Percentiles rank a stretch among this genome's conserved stretches.
phyloP scores from a whole-genome alignment of 176 grass and related monocot species.

The Lolium perenne region DNA sequence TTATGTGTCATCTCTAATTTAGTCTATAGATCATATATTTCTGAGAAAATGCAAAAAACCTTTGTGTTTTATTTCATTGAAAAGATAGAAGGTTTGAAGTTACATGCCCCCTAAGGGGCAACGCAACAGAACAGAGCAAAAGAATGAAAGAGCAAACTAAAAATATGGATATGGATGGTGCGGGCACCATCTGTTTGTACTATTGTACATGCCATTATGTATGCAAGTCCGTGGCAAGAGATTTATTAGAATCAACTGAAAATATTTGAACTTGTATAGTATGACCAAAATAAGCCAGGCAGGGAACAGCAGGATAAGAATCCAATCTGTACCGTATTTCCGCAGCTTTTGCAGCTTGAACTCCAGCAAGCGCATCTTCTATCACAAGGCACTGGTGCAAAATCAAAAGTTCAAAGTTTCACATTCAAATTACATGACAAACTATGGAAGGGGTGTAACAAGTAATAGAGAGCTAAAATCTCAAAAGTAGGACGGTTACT shows the following conservation, averaged over 20 bases:
- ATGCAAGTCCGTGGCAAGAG: slow-evolving; percentile 22
- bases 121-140: no score
- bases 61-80: no score
- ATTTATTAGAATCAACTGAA: slow-evolving; percentile 27
- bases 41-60: no score
- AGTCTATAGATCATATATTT: background rate
- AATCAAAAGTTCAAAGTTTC: slow-evolving; percentile 22
- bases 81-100: no score
- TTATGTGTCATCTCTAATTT: slow-evolving; percentile 3
- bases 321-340: slow-evolving; percentile 71
- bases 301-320: slow-evolving; percentile 14
- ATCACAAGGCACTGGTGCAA: slow-evolving; percentile 84
- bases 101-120: no score
- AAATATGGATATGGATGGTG: background rate
- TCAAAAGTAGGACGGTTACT: background rate
- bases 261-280: slow-evolving; percentile 24
- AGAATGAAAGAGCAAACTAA: no score
- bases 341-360: slow-evolving; percentile 94
- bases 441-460: background rate
- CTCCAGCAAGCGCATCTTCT: slow-evolving; percentile 99
- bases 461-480: slow-evolving; percentile 12
- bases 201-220: slow-evolving; percentile 1
- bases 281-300: slow-evolving; percentile 33
- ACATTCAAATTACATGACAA: slow-evolving; percentile 34
- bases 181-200: background rate